Base-by-base conservation (phyloP, 257 asterid genomes). In the Solanum commersonii region DNA sequence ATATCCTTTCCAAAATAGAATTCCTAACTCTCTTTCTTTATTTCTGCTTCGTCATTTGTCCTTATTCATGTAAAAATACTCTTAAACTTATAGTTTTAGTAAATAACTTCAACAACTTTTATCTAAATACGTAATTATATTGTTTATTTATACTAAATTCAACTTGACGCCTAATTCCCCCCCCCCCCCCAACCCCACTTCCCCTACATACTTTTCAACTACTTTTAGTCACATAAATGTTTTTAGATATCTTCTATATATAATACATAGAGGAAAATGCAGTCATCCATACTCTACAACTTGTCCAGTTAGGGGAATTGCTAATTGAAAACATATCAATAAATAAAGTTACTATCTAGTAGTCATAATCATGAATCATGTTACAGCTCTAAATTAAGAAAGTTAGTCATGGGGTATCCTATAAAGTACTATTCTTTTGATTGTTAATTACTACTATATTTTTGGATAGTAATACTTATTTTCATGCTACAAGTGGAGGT, bases 371-470 rank as follows among this genome's bases (percentile, higher is more conserved):
- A 16, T 2, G 35, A 78, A 46, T 81, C 68, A 46, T 81, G 68
- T 29, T 79, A 16, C 7, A 40, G 22, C 8, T 40, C 84, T 78
- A 78, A 78, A 27, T 27, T 79, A 79, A 79, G 85, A 44, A 79
- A 44, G 38, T 15, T 78, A 42, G 10, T 79, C 37, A 25, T 79
- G 84, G 38, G 65, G 38, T 9, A 79, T 42, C 38, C 9, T 79
- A 79, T 44, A 42, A 79, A 44, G 65, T 79, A 42, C 16, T 8
- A 15, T 15, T 42, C 15, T 8, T 78, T 46, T 46, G 85, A 46
- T 46, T 81, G 68, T 29, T 81, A 46, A 46, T 46, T 25, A 44
- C 10, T n/a, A 15, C 15, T 27, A 27, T 8, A 14, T 27, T 67
- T 37, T 25, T 42, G 84, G 8, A 42, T 25, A 25, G 27, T 25